Evolutionary conservation across 2,329 filamentous ascomycete genomes (phyloP), one percentile per base, ranked within the genome.

Genomic region (Colletotrichum sp.): DNA sequence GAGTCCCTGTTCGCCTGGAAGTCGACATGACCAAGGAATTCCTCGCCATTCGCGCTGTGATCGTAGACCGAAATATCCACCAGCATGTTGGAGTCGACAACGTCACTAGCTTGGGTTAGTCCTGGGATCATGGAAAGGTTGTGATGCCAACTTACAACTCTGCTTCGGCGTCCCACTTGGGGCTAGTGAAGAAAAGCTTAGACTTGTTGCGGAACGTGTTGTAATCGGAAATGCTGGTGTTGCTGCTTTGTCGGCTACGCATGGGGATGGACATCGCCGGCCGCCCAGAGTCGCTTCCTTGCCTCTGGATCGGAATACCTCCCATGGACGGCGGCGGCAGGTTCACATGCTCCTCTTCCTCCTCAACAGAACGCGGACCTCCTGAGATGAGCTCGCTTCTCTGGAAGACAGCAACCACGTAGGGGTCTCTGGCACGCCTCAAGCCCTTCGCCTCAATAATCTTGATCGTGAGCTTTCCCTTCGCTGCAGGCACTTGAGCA

Each of bases 21-120:
- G 76, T 96, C 93, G 76, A 98, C 93, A 81, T 98, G 96, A 21
- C 97, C 97, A 6, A 99, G 88, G 82, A 99, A 98, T 66, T 96
- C 94, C 83, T 99, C 97, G 67, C 95, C 93, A 69, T 93, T 93
- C 59, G 92, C 90, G 63, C 93, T 86, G 75, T 92, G 94, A 82
- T 99, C 96, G 83, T 99, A 99, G 12, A 99, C 94, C 4, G 96
- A 98, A 32, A 99, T 92, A 81, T 98, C 96, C 52, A 99, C 93
- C 81, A 97, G 91, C 80, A 96, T 96, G 81, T 98, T 94, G 76
- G 96, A 94, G 76, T 96, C 96, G 75, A 98, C 94, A 78, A 99
- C 96, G 83, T 99, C 97, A 87, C 96, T 98, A 77, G 10, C 59
- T 5, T 8, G n/a, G 2, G 65, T 77, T 57, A 77, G 74, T 63